Conservation (phyloP, 1,284 basidiomycete genomes). For the Trichosporon sp. region DNA sequence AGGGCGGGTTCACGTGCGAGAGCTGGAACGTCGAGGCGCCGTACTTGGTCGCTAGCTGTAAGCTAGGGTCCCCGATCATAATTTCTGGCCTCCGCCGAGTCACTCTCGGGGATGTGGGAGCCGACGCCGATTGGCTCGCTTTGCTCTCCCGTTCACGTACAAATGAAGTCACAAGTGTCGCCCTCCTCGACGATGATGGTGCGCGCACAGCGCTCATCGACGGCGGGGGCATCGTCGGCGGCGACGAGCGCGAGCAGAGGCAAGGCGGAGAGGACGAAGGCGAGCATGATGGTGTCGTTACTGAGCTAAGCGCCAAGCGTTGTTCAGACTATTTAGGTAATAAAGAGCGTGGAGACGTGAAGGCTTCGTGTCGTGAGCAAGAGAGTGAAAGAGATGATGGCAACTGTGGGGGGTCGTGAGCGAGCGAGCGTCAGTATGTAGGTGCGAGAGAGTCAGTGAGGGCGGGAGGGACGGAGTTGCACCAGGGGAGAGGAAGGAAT, state of each 20-base stretch:
- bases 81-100: too few species aligned
- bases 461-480: neutral
- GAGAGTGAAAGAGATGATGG: slow-evolving; percentile 2
- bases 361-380: neutral
- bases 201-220: slow-evolving; percentile 46
- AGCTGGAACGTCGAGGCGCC: slow-evolving; percentile 58
- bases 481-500: neutral
- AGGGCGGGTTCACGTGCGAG: slow-evolving; percentile 55
- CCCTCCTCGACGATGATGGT: slow-evolving; percentile 51
- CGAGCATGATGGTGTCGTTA: neutral
- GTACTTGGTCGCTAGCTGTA: slow-evolving; percentile 49
- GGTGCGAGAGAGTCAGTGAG: neutral
- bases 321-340: neutral
- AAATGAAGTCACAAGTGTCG: slow-evolving; percentile 57
- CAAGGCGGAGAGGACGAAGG: neutral
- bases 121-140: neutral
- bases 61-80: too few species aligned
- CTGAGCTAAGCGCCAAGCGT: neutral
- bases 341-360: slow-evolving; percentile 7
- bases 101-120: too few species aligned
- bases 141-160: slow-evolving; percentile 40
- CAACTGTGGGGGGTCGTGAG: neutral
- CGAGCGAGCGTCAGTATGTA: neutral
- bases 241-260: slow-evolving; percentile 1
- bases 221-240: neutral